These are phyloP conservation scores for Leccinum broughii DNA, from an alignment of 768 basidiomycete genomes.

Conservation along the genomic window DNA sequence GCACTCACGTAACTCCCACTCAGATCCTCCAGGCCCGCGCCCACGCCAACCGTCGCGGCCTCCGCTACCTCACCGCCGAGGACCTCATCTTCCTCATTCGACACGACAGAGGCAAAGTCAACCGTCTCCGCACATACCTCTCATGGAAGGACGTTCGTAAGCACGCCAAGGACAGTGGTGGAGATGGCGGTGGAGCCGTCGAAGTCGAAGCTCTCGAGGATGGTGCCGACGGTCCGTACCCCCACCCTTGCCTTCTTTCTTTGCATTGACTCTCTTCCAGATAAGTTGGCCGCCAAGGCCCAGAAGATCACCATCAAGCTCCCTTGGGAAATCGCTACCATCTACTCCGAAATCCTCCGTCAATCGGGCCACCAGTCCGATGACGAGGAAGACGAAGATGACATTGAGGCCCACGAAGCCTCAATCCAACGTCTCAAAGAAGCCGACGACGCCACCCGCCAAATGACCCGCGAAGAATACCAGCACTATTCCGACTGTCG, in stretches of 20 bases:
- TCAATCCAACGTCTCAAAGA: slow-evolving; percentile 91
- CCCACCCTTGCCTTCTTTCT: not conserved
- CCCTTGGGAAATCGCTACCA: slow-evolving; percentile 92
- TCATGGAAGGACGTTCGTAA: slow-evolving; percentile 98
- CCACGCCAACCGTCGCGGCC: slow-evolving; percentile 77
- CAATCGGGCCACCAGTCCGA: slow-evolving; percentile 82
- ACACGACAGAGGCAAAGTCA: slow-evolving; percentile 91
- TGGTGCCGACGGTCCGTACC: slow-evolving; percentile 67
- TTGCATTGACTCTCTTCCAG: slow-evolving; percentile 35
- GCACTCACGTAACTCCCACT: slow-evolving; percentile 2
- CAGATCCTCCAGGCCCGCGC: slow-evolving; percentile 86
- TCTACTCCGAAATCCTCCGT: slow-evolving; percentile 84
- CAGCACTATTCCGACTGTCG: slow-evolving; percentile 96
- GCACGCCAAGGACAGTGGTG: slow-evolving; percentile 88
- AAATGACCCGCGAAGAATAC: slow-evolving; percentile 97
- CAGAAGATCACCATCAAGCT: slow-evolving; percentile 94
- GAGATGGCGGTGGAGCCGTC: slow-evolving; percentile 75
- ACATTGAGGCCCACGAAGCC: slow-evolving; percentile 93
- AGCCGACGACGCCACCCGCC: slow-evolving; percentile 68
- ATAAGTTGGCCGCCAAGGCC: slow-evolving; percentile 79
- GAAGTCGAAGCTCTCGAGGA: slow-evolving; percentile 86
- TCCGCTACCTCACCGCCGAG: slow-evolving; percentile 85
- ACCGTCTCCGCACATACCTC: slow-evolving; percentile 87
- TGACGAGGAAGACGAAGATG: slow-evolving; percentile 95
- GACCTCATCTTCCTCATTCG: slow-evolving; percentile 97